These are phyloP conservation scores for Amanita bisporigera DNA, from an alignment of 1,284 basidiomycete genomes.

Conservation along the genomic window DNA sequence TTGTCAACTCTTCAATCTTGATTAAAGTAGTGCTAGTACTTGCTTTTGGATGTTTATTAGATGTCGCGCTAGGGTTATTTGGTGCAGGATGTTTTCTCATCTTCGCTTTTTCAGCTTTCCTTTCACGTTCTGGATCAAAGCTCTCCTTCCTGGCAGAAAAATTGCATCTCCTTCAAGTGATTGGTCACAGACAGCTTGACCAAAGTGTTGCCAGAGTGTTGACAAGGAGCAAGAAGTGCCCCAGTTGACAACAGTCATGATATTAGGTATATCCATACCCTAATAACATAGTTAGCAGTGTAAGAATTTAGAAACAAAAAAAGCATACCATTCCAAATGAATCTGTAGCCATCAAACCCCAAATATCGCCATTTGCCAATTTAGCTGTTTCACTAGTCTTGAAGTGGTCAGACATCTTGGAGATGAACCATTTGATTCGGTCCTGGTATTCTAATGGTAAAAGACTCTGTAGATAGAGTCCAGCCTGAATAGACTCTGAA, in stretches of 20 bases:
- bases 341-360: constrained; percentile 15
- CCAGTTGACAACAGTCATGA: constrained; percentile 44
- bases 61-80: too few relatives aligned
- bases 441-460: background rate
- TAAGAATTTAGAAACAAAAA: too few relatives aligned
- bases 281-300: constrained; percentile 9
- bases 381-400: background rate
- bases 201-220: constrained; percentile 19
- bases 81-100: too few relatives aligned
- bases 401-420: too few relatives aligned
- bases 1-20: background rate
- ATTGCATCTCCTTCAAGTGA: constrained; percentile 12
- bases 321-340: constrained; percentile 23
- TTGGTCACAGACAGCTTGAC: constrained; percentile 11
- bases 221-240: constrained; percentile 13
- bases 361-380: background rate
- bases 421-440: constrained; percentile 16
- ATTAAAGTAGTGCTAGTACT: background rate
- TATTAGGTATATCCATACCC: constrained; percentile 44
- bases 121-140: constrained; percentile 10
- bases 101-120: background rate
- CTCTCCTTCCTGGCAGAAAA: constrained; percentile 20
- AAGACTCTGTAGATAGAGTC: background rate
- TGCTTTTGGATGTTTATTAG: too few relatives aligned
- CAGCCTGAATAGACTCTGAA: background rate